Evolutionary conservation across 441 rosid species (phyloP), one percentile per base, ranked within the genome.

Genomic region (Jatropha multifida): DNA sequence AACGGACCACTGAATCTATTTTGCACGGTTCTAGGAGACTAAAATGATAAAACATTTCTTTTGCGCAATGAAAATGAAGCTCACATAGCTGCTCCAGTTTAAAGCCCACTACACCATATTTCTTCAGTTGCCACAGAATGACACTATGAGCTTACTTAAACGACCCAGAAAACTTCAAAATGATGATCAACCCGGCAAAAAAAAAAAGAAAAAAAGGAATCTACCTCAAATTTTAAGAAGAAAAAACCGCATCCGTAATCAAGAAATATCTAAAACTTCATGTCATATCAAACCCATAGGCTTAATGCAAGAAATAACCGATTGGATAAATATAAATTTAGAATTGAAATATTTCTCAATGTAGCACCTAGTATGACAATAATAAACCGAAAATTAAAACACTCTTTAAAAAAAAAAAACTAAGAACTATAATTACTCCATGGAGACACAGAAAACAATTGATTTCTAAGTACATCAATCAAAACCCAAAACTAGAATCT

Each of bases 251-350:
- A 23, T 8, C 20, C 40, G 37, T 5, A 40, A 32, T 73, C 49
- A 48, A 73, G 14, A 56, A 71, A 71, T 56, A 10, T 55, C 11
- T 41, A 71, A 64, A 52, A n/a, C 48, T 41, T 71, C 54, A 56
- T 20, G 2, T 10, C 65, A 55, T 12, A n/a, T 20, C 17, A 63
- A 17, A 38, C 0, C 48, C n/a, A 38, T 18, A 41, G 5, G 18
- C 55, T 46, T 2, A 72, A 59, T 14, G 14, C 23, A 60, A 72
- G 6, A 13, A 58, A 59, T 17, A 72, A 3, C 44, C 26, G 3
- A 13, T 32, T 6, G n/a, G 46, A 40, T n/a, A n/a, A 32, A 18
- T 41, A 26, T 10, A 70, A 70, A 48, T 56, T 12, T 26, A 18
- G 7, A 70, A 41, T 26, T 58, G 55, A 59, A 26, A 5, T 58